Conservation (phyloP, 192 early-diverging fungal genomes). For the Coemansia aciculifera region DNA sequence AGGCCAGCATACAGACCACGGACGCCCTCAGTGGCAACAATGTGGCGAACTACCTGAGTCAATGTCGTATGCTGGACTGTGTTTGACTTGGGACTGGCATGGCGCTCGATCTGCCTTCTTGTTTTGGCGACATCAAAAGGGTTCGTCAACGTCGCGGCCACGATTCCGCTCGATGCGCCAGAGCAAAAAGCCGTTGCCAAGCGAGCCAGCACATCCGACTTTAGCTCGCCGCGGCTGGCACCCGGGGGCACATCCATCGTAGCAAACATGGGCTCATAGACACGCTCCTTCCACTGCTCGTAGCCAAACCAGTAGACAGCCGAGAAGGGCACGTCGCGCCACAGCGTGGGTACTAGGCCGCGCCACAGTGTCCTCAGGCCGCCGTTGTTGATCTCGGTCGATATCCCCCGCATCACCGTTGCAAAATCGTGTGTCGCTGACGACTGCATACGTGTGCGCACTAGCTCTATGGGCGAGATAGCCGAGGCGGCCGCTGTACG, state of each 20-base stretch:
- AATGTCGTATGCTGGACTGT: constrained; percentile 22
- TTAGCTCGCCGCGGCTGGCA: background rate
- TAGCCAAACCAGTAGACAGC: constrained; percentile 94
- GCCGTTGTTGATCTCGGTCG: constrained; percentile 59
- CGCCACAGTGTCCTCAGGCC: constrained; percentile 77
- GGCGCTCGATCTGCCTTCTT: constrained; percentile 70
- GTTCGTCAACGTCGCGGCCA: constrained; percentile 85
- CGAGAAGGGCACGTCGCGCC: constrained; percentile 96
- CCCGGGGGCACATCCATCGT: background rate
- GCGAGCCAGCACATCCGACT: constrained; percentile 32
- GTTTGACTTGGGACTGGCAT: constrained; percentile 22
- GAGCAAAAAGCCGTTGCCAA: constrained; percentile 74
- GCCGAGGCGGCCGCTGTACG: constrained; percentile 73
- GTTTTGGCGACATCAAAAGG: constrained; percentile 98
- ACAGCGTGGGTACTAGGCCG: constrained; percentile 83
- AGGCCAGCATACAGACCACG: constrained; percentile 55
- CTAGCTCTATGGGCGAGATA: constrained; percentile 88
- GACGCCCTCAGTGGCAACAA: constrained; percentile 38
- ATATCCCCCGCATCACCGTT: constrained; percentile 61
- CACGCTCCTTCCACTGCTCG: constrained; percentile 70
- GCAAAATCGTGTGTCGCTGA: constrained; percentile 61
- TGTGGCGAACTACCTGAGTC: constrained; percentile 33
- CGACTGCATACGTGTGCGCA: constrained; percentile 90
- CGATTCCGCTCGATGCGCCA: constrained; percentile 84
- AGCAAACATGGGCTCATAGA: constrained; percentile 34